phyloP scores from a whole-genome alignment of 2,329 filamentous ascomycete species.

The Colletotrichum echinochloae region DNA sequence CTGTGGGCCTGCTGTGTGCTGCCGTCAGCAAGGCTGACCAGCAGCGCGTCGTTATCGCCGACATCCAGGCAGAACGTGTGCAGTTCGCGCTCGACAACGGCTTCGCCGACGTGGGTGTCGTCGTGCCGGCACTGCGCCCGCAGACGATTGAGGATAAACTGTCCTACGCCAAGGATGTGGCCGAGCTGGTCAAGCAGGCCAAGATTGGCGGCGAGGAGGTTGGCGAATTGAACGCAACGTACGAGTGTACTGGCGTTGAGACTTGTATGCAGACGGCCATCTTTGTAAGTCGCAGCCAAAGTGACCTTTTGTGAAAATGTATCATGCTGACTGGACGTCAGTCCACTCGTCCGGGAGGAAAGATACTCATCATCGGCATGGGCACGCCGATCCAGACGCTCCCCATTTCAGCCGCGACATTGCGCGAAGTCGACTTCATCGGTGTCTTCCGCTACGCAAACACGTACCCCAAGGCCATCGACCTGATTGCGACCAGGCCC shows the following conservation, averaged over 20 bases:
- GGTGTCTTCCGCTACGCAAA: constrained; percentile 81
- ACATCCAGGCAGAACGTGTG: constrained; percentile 67
- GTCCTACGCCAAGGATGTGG: constrained; percentile 62
- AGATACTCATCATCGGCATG: constrained; percentile 79
- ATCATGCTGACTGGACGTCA: constrained; percentile 43
- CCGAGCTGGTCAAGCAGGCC: constrained; percentile 56
- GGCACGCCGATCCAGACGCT: constrained; percentile 77
- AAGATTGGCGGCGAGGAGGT: constrained; percentile 59
- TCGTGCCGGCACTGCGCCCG: constrained; percentile 62
- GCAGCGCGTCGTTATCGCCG: constrained; percentile 64
- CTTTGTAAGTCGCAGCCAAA: constrained; percentile 60
- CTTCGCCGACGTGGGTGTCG: constrained; percentile 65
- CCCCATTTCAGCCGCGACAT: constrained; percentile 74
- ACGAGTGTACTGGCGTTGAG: constrained; percentile 85
- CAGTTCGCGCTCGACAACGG: constrained; percentile 67
- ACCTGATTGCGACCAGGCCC: constrained; percentile 61
- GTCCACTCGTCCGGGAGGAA: constrained; percentile 74
- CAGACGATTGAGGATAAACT: constrained; percentile 66
- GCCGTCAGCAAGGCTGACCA: constrained; percentile 65
- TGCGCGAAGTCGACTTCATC: constrained; percentile 78
- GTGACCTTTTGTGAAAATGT: background rate
- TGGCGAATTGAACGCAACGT: constrained; percentile 74
- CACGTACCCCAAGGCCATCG: constrained; percentile 72
- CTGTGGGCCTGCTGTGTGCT: constrained; percentile 70
- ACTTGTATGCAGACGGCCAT: constrained; percentile 81